Conservation (phyloP, 257 asterid species). For the Nyctanthes arbortristis region DNA sequence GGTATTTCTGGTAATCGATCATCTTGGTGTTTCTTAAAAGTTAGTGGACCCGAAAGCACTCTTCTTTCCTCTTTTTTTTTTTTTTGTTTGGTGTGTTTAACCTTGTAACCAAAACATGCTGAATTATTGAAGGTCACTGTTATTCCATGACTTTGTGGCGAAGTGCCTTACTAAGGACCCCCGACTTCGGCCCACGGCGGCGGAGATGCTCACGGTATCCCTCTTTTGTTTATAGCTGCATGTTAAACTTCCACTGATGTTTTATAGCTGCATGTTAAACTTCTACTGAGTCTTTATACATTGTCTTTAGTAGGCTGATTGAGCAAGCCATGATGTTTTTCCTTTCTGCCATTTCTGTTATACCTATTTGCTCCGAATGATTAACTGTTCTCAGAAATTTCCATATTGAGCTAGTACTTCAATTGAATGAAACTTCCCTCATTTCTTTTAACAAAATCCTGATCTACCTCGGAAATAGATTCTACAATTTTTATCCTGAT, state of each 20-base stretch:
- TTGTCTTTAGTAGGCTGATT: not conserved
- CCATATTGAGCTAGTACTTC: constrained; percentile 12
- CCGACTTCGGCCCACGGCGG: constrained; percentile 91
- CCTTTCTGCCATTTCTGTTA: constrained; percentile 10
- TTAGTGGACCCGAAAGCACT: too few relatives aligned
- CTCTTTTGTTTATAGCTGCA: constrained; percentile 18
- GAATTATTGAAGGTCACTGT: constrained; percentile 73
- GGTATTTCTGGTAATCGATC: too few relatives aligned
- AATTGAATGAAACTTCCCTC: constrained; percentile 3
- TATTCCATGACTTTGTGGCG: constrained; percentile 95
- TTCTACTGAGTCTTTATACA: constrained; percentile 6
- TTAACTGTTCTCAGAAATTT: constrained; percentile 17
- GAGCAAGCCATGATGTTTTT: constrained; percentile 2
- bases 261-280: too few relatives aligned
- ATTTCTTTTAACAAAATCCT: constrained; percentile 9
- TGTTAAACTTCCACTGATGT: constrained; percentile 14
- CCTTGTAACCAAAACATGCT: too few relatives aligned
- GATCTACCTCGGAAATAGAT: not conserved
- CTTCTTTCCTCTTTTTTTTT: too few relatives aligned
- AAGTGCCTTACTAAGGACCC: constrained; percentile 96
- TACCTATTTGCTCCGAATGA: constrained; percentile 7
- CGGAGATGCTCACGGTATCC: constrained; percentile 93
- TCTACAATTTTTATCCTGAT: not conserved
- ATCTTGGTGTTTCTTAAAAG: too few relatives aligned
- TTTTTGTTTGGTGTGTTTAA: too few relatives aligned